A percentile compares a stretch with the other conserved stretches of the same genome.
These are phyloP conservation scores for Irpex lacteus DNA, from an alignment of 1,284 basidiomycete genomes.

Conservation along the genomic window DNA sequence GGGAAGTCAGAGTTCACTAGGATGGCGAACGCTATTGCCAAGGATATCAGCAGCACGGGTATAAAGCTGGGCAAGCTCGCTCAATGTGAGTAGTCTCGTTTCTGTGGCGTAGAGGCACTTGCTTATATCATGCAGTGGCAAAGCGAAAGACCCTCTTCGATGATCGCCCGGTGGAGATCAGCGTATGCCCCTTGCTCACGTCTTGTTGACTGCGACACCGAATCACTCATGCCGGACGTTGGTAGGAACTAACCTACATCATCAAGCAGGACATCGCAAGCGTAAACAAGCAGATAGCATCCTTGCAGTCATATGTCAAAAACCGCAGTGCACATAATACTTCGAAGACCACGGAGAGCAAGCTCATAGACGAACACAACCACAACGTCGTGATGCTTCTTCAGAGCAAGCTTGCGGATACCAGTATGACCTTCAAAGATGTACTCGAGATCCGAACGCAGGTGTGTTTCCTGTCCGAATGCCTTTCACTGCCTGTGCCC, in stretches of 20 bases:
- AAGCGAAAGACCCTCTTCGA: constrained; percentile 99
- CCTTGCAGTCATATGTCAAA: constrained; percentile 81
- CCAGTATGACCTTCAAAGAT: constrained; percentile 98
- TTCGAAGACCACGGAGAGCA: constrained; percentile 60
- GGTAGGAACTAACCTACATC: constrained; percentile 94
- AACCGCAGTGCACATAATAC: constrained; percentile 52
- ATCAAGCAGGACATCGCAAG: constrained; percentile 99
- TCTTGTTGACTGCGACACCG: neutral
- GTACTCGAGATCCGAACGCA: constrained; percentile 96
- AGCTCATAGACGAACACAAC: constrained; percentile 94
- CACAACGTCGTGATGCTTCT: constrained; percentile 96
- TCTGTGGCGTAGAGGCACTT: neutral
- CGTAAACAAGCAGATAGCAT: constrained; percentile 95
- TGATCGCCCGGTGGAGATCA: constrained; percentile 98
- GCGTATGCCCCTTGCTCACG: constrained; percentile 47
- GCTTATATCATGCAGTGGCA: constrained; percentile 66
- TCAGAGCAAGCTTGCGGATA: constrained; percentile 93
- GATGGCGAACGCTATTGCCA: constrained; percentile 89
- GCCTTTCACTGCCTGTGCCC: neutral
- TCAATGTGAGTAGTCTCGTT: constrained; percentile 70
- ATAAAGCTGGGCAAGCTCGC: constrained; percentile 93
- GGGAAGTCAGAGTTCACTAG: constrained; percentile 85
- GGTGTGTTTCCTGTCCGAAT: constrained; percentile 41
- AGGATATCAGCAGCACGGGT: constrained; percentile 90
- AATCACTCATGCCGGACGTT: neutral